These are phyloP conservation scores for Tetradesmus obliquus DNA, from an alignment of 139 green algal genomes.

Conservation along the genomic window DNA sequence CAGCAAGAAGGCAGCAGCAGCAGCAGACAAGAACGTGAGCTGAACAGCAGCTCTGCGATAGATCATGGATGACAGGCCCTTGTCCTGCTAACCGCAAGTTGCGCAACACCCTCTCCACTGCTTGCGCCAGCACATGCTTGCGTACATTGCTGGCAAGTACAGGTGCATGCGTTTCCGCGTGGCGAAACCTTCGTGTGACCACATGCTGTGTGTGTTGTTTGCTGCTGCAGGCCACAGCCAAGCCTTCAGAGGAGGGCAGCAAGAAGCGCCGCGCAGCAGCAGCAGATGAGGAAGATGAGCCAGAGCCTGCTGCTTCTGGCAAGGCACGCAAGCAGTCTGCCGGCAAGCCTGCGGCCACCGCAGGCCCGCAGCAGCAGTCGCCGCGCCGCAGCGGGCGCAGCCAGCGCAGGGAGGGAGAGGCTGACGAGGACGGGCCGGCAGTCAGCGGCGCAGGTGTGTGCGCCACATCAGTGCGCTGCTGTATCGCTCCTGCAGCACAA, in stretches of 20 bases:
- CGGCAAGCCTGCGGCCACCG: background rate
- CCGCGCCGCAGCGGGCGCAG: background rate
- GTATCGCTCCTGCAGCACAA: too few relatives aligned
- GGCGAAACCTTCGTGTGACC: too few relatives aligned
- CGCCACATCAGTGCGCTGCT: too few relatives aligned
- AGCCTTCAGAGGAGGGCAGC: background rate
- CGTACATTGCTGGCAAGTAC: too few relatives aligned
- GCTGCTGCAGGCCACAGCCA: background rate
- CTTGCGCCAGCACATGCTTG: too few relatives aligned
- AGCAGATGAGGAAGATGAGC: background rate
- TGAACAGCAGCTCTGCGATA: background rate
- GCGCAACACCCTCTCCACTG: too few relatives aligned
- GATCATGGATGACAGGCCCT: too few relatives aligned
- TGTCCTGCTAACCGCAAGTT: too few relatives aligned
- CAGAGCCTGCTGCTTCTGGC: background rate
- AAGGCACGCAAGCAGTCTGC: background rate
- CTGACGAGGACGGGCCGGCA: constrained; percentile 22
- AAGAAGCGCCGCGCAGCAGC: background rate
- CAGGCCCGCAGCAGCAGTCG: constrained; percentile 13
- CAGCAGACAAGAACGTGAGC: background rate
- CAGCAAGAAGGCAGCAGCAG: background rate
- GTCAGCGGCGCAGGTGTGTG: constrained; percentile 26
- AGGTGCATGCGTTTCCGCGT: too few relatives aligned
- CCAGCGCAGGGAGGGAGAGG: background rate
- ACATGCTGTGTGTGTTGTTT: background rate